Evolutionary conservation across 2,329 filamentous ascomycete genomes (phyloP).

Genomic region (Metarhizium rileyi): DNA sequence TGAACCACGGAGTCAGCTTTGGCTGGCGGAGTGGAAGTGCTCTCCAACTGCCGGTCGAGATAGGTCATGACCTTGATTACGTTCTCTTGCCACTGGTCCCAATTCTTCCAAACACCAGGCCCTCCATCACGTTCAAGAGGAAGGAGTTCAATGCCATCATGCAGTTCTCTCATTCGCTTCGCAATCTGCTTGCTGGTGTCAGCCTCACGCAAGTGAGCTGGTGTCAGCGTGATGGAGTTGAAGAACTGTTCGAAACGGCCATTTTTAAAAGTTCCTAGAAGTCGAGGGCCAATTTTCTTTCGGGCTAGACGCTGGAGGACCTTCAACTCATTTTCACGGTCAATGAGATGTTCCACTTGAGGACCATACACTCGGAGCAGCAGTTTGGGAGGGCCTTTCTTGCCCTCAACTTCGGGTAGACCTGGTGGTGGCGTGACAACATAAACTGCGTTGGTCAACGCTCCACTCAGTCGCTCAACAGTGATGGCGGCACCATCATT

Average conservation of each 20-base stretch:
- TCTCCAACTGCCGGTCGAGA: constrained; percentile 49
- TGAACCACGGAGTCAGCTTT: constrained; percentile 22
- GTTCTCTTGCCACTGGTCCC: constrained; percentile 79
- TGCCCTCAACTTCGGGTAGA: constrained; percentile 32
- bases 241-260: constrained; percentile 95
- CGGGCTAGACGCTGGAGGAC: constrained; percentile 78
- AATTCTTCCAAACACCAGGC: constrained; percentile 81
- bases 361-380: constrained; percentile 89
- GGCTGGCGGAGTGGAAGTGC: constrained; percentile 17
- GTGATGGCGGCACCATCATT: constrained; percentile 58
- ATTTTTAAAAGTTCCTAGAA: constrained; percentile 88
- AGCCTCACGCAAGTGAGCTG: constrained; percentile 64
- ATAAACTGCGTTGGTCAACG: constrained; percentile 93
- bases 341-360: constrained; percentile 91
- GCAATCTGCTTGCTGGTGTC: constrained; percentile 88
- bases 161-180: constrained; percentile 93
- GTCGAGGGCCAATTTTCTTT: constrained; percentile 85
- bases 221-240: constrained; percentile 70
- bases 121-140: constrained; percentile 68
- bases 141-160: constrained; percentile 84
- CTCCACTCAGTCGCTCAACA: constrained; percentile 75
- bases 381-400: constrained; percentile 53
- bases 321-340: constrained; percentile 79
- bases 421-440: constrained; percentile 75
- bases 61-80: constrained; percentile 49